Conservation (phyloP, 169 alveolate species). For the Besnoitia besnoiti region DNA sequence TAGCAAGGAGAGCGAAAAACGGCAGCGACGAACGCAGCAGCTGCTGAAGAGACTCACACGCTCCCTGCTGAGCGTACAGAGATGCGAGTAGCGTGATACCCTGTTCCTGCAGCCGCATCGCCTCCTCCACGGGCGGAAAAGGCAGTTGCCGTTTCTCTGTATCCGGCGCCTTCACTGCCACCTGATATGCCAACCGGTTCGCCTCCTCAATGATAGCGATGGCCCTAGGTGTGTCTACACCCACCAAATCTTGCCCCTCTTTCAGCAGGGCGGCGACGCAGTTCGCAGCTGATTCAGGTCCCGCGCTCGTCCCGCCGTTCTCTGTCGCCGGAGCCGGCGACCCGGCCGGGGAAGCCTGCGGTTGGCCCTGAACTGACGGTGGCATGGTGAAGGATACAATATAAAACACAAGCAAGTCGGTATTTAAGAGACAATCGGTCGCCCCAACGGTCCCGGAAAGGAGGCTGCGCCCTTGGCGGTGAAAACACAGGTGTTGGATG, state of each 20-base stretch:
- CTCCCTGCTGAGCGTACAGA: slow-evolving; percentile 51
- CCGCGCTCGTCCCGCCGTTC: background rate
- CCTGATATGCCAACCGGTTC: slow-evolving; percentile 4
- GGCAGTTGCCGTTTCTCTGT: background rate
- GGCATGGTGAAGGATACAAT: background rate
- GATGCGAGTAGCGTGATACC: slow-evolving; percentile 43
- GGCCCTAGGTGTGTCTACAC: background rate
- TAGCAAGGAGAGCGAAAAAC: slow-evolving; percentile 75
- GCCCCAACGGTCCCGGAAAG: background rate
- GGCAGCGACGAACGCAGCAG: slow-evolving; percentile 63
- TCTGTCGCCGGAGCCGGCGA: too few species aligned
- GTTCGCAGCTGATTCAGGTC: background rate
- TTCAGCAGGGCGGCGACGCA: slow-evolving; percentile 16
- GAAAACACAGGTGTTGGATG: too few species aligned
- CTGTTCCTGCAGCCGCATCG: slow-evolving; percentile 52
- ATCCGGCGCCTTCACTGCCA: background rate
- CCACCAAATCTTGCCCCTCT: background rate
- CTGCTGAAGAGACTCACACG: background rate
- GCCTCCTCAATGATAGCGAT: background rate
- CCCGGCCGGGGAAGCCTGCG: too few species aligned
- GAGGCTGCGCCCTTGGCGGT: background rate
- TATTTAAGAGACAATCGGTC: background rate
- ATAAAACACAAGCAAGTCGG: too few species aligned
- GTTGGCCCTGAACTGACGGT: background rate
- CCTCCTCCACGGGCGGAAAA: slow-evolving; percentile 28